Base-by-base conservation (phyloP, 192 early-diverging fungal genomes). In the Backusella luteola region DNA sequence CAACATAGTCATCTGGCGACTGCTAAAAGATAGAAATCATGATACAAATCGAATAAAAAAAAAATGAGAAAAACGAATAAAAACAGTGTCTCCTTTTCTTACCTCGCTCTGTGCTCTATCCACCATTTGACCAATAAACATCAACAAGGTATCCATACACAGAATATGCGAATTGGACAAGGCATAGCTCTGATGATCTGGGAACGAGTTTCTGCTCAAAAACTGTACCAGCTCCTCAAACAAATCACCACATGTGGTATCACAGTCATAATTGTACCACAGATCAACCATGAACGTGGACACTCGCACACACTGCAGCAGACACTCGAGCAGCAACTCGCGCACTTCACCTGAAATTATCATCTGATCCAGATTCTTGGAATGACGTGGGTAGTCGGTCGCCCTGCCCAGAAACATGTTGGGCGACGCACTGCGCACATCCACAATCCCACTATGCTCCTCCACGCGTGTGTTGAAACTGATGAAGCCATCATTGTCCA, bases 231-330 rank as follows among this genome's bases (percentile, higher is more conserved):
- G 76, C 26, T 95, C 94, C 77, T 97, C 95, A 88, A 94, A 98
- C 68, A 98, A 84, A 82, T 98, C 92, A 53, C 91, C 90, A 52
- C 90, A 89, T 42, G 91, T 85, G 76, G 94, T 71, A 75, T 96
- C 93, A 71, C 95, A 94, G 81, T 99, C 98, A 80, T 94, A 98
- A 81, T 97, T 95, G 69, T 96, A 89, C 91, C 96, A 99, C 41
- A 99, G 85, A 73, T 98, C 96, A 0, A 90, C 87, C 81, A 95
- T 86, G 67, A 97, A 92, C 1, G 89, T 88, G 17, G 94, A 90
- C 52, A 90, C 88, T 68, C 94, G 82, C 34, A 89, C 91, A 73
- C 95, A 89, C 75, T 94, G 93, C 1, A 89, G 77, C 19, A 96
- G 74, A 42, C 91, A 91, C 77, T 99, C 97, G 5, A 98, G 71